Evolutionary conservation across 495 filamentous ascomycete species (phyloP), one percentile per base, ranked within the genome.

Genomic region (Penicillium paxilli): DNA sequence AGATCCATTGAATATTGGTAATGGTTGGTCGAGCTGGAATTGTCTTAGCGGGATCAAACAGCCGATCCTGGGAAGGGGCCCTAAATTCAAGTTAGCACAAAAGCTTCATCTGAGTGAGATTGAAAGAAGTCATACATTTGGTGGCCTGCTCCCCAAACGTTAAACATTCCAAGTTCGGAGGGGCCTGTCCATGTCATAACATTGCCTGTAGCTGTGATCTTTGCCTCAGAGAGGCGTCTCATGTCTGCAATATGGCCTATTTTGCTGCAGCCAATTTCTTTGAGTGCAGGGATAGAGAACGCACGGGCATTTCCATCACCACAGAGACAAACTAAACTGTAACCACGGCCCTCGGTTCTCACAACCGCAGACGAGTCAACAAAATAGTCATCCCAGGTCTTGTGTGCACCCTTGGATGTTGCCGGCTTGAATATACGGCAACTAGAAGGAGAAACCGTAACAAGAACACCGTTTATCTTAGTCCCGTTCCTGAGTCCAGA

Each of bases 1-100:
- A 86, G 33, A 98, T 90, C 94, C 94, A 98, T 68, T 96, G 90
- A 19, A 98, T 65, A 57, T 94, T 96, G 8, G 89, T 92, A 42
- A 98, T 98, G 1, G 92, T 96, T n/a, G 94, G 95, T 25, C 94
- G 82, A 12, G 89, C 79, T 3, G 93, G 94, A 14, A 87, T 77
- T 12, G 80, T 60, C 12, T 86, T 81, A 54, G 86, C 75, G 4
- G 87, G 82, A 55, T 96, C 96, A 70, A 87, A 85, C 3, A 98
- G 76, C 23, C 75, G 84, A 65, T 98, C 94, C 35, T 82, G 77
- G 5, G 82, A 82, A 22, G 62, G 69, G 30, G 65, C 67, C 51
- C 79, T 83, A 44, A 50, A 17, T 21, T 11, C 32, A 20, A 17
- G 32, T 81, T 54, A 80, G 80, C 41, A 35, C n/a, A 17, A 37